Conservation (phyloP, 2,329 filamentous ascomycete genomes). For the Cordyceps militaris region DNA sequence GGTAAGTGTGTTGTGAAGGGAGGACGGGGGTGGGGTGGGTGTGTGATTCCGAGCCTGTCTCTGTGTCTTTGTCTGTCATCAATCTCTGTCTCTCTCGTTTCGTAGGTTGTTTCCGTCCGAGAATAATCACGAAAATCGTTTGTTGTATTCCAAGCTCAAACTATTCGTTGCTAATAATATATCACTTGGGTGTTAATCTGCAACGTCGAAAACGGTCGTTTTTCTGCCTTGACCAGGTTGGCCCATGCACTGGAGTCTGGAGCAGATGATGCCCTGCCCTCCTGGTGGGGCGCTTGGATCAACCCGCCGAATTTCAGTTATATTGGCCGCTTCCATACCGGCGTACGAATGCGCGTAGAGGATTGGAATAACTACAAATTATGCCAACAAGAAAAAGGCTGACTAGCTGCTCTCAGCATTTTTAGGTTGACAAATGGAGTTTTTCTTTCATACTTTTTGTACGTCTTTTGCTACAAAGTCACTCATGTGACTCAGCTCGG, state of each 20-base stretch:
- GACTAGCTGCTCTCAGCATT: not conserved
- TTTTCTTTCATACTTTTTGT: not conserved
- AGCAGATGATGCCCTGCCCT: not conserved
- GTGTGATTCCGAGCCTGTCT: not conserved
- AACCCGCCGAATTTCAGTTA: conserved; percentile 1
- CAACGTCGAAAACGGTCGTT: not conserved
- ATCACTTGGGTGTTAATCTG: not conserved
- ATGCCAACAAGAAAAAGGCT: not conserved
- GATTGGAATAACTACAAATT: not conserved
- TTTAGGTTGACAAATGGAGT: not conserved
- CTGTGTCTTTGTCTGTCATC: not conserved
- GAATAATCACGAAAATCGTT: no score
- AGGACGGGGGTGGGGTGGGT: not conserved
- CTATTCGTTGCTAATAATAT: not conserved
- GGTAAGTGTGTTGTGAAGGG: not conserved
- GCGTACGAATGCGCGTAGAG: not conserved
- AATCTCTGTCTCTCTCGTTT: not conserved
- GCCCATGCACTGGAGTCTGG: not conserved
- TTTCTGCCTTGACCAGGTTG: not conserved
- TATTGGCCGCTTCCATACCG: not conserved
- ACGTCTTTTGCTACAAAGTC: not conserved
- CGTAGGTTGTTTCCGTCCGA: no score
- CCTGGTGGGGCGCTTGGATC: not conserved
- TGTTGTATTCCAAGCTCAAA: no score
- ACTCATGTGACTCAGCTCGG: not conserved